Base-by-base conservation (phyloP, 306 rosid genomes). In the Rosa multiflora region DNA sequence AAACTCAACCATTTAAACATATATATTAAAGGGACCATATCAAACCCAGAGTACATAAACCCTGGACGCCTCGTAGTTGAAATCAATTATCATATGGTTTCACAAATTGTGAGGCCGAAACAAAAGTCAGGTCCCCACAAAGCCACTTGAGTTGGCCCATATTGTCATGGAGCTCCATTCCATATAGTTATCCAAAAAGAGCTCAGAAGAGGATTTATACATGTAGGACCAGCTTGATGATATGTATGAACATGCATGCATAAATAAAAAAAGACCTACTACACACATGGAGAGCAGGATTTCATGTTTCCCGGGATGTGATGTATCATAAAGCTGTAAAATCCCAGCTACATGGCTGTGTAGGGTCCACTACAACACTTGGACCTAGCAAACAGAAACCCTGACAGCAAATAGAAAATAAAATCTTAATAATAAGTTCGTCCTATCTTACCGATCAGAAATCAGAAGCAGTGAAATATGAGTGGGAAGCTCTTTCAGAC, bases 271-370 rank as follows among this genome's bases (percentile, higher is more conserved):
- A 6, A 5, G 56, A 51, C 56, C 56, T 12, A 14, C 23, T 10
- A 21, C 39, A 62, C 72, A 49, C 81, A 77, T 73, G 71, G 71
- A 71, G 49, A 49, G 83, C 83, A 78, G 40, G 79, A 42, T 10
- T 44, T 73, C 80, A 62, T 83, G 80, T 52, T 68, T 79, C 58
- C 66, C 32, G 66, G 76, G 86, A 85, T 82, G 86, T 76, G 88
- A 85, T 79, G 81, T 32, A 67, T 74, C 83, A 71, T 7, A 49
- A 72, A 0, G 76, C 67, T 63, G 58, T 80, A 48, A 2, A 37
- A 67, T 39, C 71, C 71, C 71, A 17, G 79, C 74, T 44, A 43
- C 43, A 44, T 10, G 47, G 23, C 39, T 21, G 55, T 18, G 26
- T 20, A 39, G 79, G 82, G 21, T 83, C 86, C 78, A 43, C 64